Evolutionary conservation across 1,139 yeast genomes (phyloP).

Genomic region (Scheffersomyces stambukii): DNA sequence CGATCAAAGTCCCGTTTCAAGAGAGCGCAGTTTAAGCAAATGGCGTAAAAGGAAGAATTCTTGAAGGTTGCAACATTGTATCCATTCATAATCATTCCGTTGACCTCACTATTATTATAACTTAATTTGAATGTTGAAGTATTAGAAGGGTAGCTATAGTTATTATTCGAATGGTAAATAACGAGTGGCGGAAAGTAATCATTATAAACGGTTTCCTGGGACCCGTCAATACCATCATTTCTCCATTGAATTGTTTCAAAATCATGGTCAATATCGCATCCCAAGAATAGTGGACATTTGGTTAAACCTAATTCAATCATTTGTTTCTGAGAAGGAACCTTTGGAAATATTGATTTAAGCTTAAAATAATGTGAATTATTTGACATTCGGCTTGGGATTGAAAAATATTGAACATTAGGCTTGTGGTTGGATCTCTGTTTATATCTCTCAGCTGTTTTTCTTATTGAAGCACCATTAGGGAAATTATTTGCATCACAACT

Average conservation of each 20-base stretch:
- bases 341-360: conserved; percentile 27
- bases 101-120: conserved; percentile 39
- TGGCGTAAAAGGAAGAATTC: conserved; percentile 41
- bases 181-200: conserved; percentile 48
- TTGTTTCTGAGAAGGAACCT: conserved; percentile 30
- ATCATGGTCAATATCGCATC: conserved; percentile 44
- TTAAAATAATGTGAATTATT: too few species aligned
- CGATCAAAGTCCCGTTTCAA: conserved; percentile 54
- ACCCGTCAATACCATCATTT: neutral
- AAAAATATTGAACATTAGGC: conserved; percentile 16
- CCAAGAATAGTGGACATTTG: conserved; percentile 48
- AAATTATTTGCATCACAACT: conserved; percentile 34
- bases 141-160: conserved; percentile 42
- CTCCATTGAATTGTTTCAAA: conserved; percentile 19
- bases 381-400: conserved; percentile 3
- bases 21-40: conserved; percentile 59
- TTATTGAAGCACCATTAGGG: conserved; percentile 36
- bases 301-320: conserved; percentile 25
- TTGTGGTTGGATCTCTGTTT: conserved; percentile 13
- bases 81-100: conserved; percentile 49
- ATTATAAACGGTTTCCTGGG: conserved; percentile 1
- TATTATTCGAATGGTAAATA: conserved; percentile 47
- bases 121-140: conserved; percentile 58
- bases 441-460: conserved; percentile 18
- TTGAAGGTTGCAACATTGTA: conserved; percentile 44